phyloP scores from a whole-genome alignment of 169 alveolate species.

The Babesia bigemina region DNA sequence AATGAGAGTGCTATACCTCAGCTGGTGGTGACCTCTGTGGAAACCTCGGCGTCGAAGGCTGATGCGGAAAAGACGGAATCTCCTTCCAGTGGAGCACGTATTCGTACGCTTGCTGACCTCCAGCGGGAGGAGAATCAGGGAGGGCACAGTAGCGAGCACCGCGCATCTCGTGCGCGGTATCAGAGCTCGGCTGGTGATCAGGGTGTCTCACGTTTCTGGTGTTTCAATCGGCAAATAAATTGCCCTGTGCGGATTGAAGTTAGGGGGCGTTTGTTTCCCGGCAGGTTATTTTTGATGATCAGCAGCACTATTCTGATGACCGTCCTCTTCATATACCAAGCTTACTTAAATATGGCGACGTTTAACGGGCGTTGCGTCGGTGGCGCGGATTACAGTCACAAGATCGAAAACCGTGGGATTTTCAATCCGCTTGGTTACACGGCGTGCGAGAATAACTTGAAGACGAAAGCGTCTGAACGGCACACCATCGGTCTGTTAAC shows the following conservation, averaged over 20 bases:
- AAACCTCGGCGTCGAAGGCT: neutral
- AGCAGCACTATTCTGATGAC: constrained; percentile 1
- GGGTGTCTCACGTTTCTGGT: too few species aligned
- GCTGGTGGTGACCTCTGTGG: too few species aligned
- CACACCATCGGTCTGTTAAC: constrained; percentile 70
- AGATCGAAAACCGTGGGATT: constrained; percentile 25
- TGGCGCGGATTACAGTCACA: constrained; percentile 65
- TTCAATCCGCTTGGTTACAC: constrained; percentile 76
- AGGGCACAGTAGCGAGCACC: too few species aligned
- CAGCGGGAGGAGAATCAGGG: neutral
- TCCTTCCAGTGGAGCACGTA: neutral
- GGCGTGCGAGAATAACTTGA: constrained; percentile 80
- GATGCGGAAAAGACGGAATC: neutral
- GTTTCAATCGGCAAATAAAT: too few species aligned
- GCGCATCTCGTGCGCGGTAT: too few species aligned
- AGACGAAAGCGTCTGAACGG: constrained; percentile 63
- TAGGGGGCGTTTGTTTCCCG: constrained; percentile 19
- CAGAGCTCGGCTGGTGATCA: too few species aligned
- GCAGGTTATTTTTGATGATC: neutral
- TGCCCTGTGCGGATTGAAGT: constrained; percentile 3
- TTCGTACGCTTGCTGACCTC: neutral
- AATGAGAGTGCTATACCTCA: too few species aligned
- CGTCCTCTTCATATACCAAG: constrained; percentile 11
- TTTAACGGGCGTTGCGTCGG: constrained; percentile 81
- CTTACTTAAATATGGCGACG: constrained; percentile 70